Evolutionary conservation across 208 protist genomes (phyloP).

Genomic region (Novymonas esmeraldas): DNA sequence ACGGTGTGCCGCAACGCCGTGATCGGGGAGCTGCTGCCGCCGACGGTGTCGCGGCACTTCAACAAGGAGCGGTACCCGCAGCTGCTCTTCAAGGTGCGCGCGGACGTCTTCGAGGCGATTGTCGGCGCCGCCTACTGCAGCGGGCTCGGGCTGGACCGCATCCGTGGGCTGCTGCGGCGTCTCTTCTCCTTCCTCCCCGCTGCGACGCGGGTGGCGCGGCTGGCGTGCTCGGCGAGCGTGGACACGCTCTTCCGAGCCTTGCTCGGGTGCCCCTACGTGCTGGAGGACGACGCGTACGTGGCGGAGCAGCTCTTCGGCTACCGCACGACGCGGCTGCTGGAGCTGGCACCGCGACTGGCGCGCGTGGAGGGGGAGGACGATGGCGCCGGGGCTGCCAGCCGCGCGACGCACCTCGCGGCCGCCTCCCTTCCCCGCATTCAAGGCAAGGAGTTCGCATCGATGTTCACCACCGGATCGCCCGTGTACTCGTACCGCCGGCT

Average conservation of each 20-base stretch:
- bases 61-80: slow-evolving; percentile 21
- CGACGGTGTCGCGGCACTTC: slow-evolving; percentile 30
- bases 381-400: background rate
- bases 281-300: slow-evolving; percentile 7
- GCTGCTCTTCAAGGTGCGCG: slow-evolving; percentile 43
- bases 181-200: slow-evolving; percentile 46
- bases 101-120: slow-evolving; percentile 73
- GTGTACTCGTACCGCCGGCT: slow-evolving; percentile 63
- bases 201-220: background rate
- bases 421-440: slow-evolving; percentile 57
- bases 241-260: slow-evolving; percentile 2
- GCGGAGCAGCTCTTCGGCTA: slow-evolving; percentile 18
- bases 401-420: slow-evolving; percentile 40
- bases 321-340: slow-evolving; percentile 14
- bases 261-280: slow-evolving; percentile 18
- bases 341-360: slow-evolving; percentile 15
- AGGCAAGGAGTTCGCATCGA: slow-evolving; percentile 55
- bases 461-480: slow-evolving; percentile 63
- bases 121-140: slow-evolving; percentile 60
- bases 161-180: slow-evolving; percentile 41
- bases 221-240: background rate
- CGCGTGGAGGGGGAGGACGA: background rate
- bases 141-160: slow-evolving; percentile 37
- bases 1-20: slow-evolving; percentile 53
- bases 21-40: slow-evolving; percentile 52